phyloP scores from a whole-genome alignment of 2,329 filamentous ascomycete genomes.

The Cladophialophora chaetospira region DNA sequence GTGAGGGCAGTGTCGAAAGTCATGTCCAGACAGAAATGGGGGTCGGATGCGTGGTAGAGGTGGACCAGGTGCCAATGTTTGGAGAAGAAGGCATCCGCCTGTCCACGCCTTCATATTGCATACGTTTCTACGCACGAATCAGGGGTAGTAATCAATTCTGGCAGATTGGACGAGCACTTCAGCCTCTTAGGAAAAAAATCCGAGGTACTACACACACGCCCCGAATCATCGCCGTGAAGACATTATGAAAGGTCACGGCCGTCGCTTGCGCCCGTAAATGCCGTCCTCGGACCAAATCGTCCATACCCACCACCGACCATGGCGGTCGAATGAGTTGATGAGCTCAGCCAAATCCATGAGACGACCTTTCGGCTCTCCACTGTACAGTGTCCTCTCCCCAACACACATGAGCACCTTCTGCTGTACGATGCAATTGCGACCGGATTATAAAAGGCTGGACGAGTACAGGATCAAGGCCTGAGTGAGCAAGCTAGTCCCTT shows the following conservation, averaged over 20 bases:
- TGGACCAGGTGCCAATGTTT: not conserved
- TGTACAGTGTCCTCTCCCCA: not conserved
- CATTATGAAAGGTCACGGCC: not conserved
- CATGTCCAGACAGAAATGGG: constrained; percentile 1
- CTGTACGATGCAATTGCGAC: not conserved
- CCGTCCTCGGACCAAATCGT: not conserved
- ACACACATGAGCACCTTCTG: not conserved
- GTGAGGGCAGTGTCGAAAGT: constrained; percentile 10
- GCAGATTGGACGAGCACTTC: not conserved
- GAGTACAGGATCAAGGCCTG: not conserved
- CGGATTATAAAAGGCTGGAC: not conserved
- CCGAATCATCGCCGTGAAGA: not conserved
- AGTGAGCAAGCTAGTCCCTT: too few relatives aligned
- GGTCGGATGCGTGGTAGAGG: not conserved
- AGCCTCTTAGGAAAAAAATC: not conserved
- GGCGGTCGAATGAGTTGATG: too few relatives aligned
- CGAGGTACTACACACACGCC: constrained; percentile 1
- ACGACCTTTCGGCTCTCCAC: too few relatives aligned
- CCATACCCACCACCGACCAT: not conserved
- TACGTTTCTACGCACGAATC: not conserved
- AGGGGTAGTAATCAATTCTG: not conserved
- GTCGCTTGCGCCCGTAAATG: not conserved
- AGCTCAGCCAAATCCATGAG: too few relatives aligned
- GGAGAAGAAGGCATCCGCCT: not conserved
- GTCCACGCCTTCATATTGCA: not conserved